Base-by-base conservation (phyloP, 169 alveolate species). In the Sarcocystis neurona region DNA sequence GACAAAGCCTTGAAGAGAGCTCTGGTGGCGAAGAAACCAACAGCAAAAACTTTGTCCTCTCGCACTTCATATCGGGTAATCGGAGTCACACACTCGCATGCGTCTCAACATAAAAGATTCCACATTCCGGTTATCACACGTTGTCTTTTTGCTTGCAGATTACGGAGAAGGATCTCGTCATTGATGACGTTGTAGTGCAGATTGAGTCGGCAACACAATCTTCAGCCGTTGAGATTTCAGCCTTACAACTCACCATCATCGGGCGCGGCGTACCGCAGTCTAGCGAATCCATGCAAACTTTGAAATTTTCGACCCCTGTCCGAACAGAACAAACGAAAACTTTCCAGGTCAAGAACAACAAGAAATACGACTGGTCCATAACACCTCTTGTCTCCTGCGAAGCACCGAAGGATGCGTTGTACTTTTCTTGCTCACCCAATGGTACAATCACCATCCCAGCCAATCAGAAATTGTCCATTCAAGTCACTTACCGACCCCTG, bases 401-500 rank as follows among this genome's bases (percentile, higher is more conserved):
- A n/a, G 39, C 50, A 23, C 92, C 92, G 20, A 47, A 50, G 30
- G 92, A 72, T 34, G 85, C 47, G 80, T 43, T 39, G 44, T 89
- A 89, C 58, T 89, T 88, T 44, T 88, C 79, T 27, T 79, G 77
- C 89, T 79, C 85, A 79, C 92, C 92, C 79, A 30, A 77, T 63
- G 89, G 89, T 53, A 58, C 89, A 47, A 79, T 90, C 89, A 78
- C 89, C 18, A 87, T 90, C 32, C 93, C 93, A 20, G 89, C 90
- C n/a, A 70, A 68, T 0, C 91, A 84, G 6, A 84, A 84, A 60
- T 89, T 88, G 37, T 41, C 87, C 27, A 50, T 91, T 41, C 79
- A 77, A 50, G 77, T 91, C 8, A 84, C 91, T 23, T 91, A 91
- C 84, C 48, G 56, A 48, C 94, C 94, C 37, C 77, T 91, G 85